Conservation (phyloP, 2,329 filamentous ascomycete genomes). For the Fusarium transvaalense region DNA sequence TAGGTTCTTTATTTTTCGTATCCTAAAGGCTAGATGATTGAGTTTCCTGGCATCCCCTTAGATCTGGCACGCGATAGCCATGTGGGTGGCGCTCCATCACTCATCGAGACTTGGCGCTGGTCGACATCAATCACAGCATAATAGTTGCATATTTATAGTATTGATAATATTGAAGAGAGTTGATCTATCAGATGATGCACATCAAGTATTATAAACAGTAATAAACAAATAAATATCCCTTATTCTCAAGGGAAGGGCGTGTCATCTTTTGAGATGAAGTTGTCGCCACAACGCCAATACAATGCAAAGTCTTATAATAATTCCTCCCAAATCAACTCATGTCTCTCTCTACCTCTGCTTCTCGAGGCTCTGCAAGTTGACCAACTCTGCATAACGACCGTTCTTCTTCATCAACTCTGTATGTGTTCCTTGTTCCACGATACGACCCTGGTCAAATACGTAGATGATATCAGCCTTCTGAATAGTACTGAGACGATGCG, state of each 20-base stretch:
- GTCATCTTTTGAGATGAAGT: slow-evolving; percentile 5
- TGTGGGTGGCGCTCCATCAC: slow-evolving; percentile 28
- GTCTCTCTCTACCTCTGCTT: slow-evolving; percentile 58
- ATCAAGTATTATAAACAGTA: slow-evolving; percentile 24
- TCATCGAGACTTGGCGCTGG: background rate
- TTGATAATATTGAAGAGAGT: slow-evolving; percentile 16
- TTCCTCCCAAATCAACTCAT: slow-evolving; percentile 2
- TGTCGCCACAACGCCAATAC: slow-evolving; percentile 33
- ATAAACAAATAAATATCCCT: slow-evolving; percentile 6
- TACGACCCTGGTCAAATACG: slow-evolving; percentile 90
- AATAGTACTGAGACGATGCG: slow-evolving; percentile 91
- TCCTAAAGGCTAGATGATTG: background rate
- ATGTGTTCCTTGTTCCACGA: slow-evolving; percentile 89
- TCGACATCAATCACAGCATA: background rate
- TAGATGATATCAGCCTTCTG: slow-evolving; percentile 96
- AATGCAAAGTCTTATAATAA: slow-evolving; percentile 21
- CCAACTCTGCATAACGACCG: slow-evolving; percentile 82
- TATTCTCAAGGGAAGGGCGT: slow-evolving; percentile 10
- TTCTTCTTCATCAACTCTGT: slow-evolving; percentile 75
- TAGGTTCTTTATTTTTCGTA: background rate
- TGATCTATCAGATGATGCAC: slow-evolving; percentile 17
- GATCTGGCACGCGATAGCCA: slow-evolving; percentile 1
- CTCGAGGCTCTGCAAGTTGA: slow-evolving; percentile 82
- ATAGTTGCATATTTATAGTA: background rate
- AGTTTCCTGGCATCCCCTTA: background rate